Conservation (phyloP, 192 early-diverging fungal species). For the Radiomyces spectabilis region DNA sequence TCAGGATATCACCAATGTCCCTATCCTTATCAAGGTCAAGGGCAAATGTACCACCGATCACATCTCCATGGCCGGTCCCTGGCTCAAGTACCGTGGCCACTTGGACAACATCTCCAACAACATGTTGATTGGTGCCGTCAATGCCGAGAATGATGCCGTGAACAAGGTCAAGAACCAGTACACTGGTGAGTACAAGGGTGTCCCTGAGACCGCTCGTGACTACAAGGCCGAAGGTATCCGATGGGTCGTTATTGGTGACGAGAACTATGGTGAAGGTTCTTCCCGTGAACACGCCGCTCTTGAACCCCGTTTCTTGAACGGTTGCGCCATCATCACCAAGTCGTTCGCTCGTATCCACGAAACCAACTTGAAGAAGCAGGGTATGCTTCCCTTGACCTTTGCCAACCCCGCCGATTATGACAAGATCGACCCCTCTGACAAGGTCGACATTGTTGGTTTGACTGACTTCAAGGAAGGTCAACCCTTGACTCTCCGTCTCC, state of each 20-base stretch:
- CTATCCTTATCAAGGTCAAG: slow-evolving; percentile 90
- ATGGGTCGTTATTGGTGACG: slow-evolving; percentile 97
- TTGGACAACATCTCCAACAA: slow-evolving; percentile 99
- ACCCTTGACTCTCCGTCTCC: slow-evolving; percentile 75
- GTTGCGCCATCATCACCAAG: slow-evolving; percentile 90
- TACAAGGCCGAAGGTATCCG: slow-evolving; percentile 83
- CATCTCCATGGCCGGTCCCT: slow-evolving; percentile 89
- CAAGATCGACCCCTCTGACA: slow-evolving; percentile 79
- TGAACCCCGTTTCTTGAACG: slow-evolving; percentile 92
- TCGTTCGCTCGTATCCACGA: slow-evolving; percentile 99
- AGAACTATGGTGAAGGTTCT: slow-evolving; percentile 99
- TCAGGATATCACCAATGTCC: slow-evolving; percentile 71
- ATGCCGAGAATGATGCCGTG: slow-evolving; percentile 76
- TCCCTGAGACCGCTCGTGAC: slow-evolving; percentile 88
- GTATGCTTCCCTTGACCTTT: slow-evolving; percentile 94
- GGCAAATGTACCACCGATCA: slow-evolving; percentile 99
- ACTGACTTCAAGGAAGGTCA: slow-evolving; percentile 74
- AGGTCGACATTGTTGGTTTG: slow-evolving; percentile 85
- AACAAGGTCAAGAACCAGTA: slow-evolving; percentile 67
- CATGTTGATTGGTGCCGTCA: slow-evolving; percentile 97
- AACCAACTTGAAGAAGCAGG: slow-evolving; percentile 99
- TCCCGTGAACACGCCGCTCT: slow-evolving; percentile 98
- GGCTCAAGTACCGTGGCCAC: slow-evolving; percentile 95
- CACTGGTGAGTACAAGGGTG: slow-evolving; percentile 76
- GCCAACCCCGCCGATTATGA: slow-evolving; percentile 92